These are phyloP conservation scores for Annulohypoxylon bovei DNA, from an alignment of 495 filamentous ascomycete genomes.

Conservation along the genomic window DNA sequence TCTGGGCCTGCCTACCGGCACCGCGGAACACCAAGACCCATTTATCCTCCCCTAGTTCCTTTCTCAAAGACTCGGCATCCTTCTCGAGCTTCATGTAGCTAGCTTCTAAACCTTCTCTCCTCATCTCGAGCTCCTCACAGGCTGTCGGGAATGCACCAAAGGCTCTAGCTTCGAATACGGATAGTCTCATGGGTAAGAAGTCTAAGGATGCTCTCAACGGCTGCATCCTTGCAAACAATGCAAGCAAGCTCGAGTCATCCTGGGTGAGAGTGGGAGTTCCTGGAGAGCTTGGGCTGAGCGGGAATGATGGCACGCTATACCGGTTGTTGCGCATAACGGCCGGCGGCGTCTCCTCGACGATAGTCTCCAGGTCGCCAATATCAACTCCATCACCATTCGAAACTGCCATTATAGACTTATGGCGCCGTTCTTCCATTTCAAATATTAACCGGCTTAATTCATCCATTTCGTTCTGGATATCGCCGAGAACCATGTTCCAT, in stretches of 20 bases:
- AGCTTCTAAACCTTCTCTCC: conserved; percentile 74
- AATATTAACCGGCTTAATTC: conserved; percentile 84
- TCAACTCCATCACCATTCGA: conserved; percentile 72
- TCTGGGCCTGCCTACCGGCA: conserved; percentile 89
- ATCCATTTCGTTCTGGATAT: conserved; percentile 91
- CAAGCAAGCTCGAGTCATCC: conserved; percentile 84
- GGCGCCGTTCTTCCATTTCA: conserved; percentile 94
- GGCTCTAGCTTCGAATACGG: conserved; percentile 82
- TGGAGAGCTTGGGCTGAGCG: conserved; percentile 65
- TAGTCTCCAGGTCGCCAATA: conserved; percentile 90
- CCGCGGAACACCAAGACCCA: conserved; percentile 96
- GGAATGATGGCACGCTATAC: conserved; percentile 70
- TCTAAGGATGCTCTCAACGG: conserved; percentile 91
- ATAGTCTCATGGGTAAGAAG: conserved; percentile 95
- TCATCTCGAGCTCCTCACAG: conserved; percentile 84
- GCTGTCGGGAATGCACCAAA: conserved; percentile 83
- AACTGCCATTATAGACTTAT: conserved; percentile 73
- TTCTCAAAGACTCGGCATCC: conserved; percentile 85
- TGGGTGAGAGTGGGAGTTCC: conserved; percentile 68
- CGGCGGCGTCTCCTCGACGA: conserved; percentile 86
- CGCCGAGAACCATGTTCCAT: conserved; percentile 91
- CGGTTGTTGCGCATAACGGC: conserved; percentile 67
- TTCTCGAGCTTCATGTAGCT: conserved; percentile 83
- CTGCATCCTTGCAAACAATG: conserved; percentile 93
- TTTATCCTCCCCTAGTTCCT: conserved; percentile 91